phyloP scores from a whole-genome alignment of 768 basidiomycete genomes.

The Termitomyces sp. region DNA sequence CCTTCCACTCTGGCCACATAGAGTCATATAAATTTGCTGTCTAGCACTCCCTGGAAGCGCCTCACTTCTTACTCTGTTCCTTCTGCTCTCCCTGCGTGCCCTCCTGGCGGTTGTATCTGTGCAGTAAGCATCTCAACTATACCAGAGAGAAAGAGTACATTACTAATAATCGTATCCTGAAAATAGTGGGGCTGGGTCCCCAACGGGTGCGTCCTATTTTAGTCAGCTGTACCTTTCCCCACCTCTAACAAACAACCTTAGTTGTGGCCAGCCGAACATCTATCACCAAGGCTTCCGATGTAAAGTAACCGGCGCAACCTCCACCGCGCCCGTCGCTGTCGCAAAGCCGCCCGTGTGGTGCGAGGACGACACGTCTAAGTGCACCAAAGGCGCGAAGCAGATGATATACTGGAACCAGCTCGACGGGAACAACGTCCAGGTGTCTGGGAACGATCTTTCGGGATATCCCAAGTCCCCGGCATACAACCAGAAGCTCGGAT shows the following conservation, averaged over 20 bases:
- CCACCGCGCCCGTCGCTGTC: conserved; percentile 31
- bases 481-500: conserved; percentile 46
- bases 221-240: neutral
- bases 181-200: conserved; percentile 50
- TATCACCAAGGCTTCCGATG: conserved; percentile 43
- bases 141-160: neutral
- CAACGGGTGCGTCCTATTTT: conserved; percentile 26
- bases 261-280: conserved; percentile 52
- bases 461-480: conserved; percentile 39
- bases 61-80: conserved; percentile 42
- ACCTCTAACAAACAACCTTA: conserved; percentile 5
- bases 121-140: conserved; percentile 29
- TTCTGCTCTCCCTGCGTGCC: conserved; percentile 42
- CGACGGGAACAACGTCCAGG: conserved; percentile 42
- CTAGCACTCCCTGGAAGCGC: conserved; percentile 50
- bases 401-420: conserved; percentile 51
- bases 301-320: conserved; percentile 39
- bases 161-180: neutral
- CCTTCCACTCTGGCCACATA: neutral
- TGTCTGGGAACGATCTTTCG: conserved; percentile 31
- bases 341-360: conserved; percentile 48
- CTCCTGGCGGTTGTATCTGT: conserved; percentile 45
- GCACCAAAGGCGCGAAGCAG: conserved; percentile 47
- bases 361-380: conserved; percentile 35
- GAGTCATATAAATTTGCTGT: neutral